Percentiles rank a stretch among this genome's conserved stretches.
phyloP scores from a whole-genome alignment of 192 early-diverging fungal genomes.

The Phlyctochytrium planicorne region DNA sequence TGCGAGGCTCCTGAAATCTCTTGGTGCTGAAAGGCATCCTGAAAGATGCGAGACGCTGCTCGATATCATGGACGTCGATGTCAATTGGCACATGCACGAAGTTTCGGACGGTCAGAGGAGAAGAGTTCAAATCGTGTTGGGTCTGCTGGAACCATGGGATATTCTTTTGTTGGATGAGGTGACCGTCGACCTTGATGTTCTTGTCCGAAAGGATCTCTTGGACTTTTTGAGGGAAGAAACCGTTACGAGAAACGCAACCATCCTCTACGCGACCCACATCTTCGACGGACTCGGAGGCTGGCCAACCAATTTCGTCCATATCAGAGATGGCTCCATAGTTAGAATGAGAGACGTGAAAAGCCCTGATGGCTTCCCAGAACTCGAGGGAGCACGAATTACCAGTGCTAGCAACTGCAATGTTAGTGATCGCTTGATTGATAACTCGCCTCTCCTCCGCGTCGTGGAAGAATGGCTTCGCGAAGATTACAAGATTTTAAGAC shows the following conservation, averaged over 20 bases:
- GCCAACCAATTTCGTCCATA: conserved; percentile 73
- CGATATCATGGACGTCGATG: conserved; percentile 68
- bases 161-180: conserved; percentile 76
- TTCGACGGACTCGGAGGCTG: conserved; percentile 75
- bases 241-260: conserved; percentile 56
- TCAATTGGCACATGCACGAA: conserved; percentile 65
- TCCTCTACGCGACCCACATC: conserved; percentile 81
- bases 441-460: conserved; percentile 54
- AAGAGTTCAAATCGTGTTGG: conserved; percentile 73
- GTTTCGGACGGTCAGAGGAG: conserved; percentile 68
- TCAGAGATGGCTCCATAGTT: conserved; percentile 52
- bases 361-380: conserved; percentile 50
- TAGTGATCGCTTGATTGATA: conserved; percentile 23
- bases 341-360: conserved; percentile 39
- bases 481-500: conserved; percentile 51
- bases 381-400: conserved; percentile 40
- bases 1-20: conserved; percentile 59
- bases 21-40: conserved; percentile 58
- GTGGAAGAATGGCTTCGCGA: conserved; percentile 67
- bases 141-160: conserved; percentile 65
- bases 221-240: conserved; percentile 66
- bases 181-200: conserved; percentile 76
- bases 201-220: conserved; percentile 67
- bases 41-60: conserved; percentile 61
- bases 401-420: neutral